phyloP scores from a whole-genome alignment of 2,329 filamentous ascomycete genomes.

The Sclerotinia subarctica region DNA sequence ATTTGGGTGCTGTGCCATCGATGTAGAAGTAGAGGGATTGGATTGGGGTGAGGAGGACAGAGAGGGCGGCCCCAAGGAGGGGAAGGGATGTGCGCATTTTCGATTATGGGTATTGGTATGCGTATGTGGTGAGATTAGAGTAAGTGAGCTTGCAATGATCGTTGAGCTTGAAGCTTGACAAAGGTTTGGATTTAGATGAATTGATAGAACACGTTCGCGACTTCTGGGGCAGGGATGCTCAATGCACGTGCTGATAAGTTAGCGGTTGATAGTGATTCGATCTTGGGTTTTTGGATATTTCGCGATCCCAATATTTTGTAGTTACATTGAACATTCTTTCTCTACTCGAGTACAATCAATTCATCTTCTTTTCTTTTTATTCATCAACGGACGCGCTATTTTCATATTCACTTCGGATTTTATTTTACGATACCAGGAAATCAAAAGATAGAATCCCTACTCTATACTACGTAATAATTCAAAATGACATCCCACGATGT shows the following conservation, averaged over 20 bases:
- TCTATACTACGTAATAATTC: not conserved
- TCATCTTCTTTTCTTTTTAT: not conserved
- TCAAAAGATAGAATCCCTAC: not conserved
- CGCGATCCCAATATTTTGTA: not conserved
- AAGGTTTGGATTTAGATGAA: not conserved
- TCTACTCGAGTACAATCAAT: not conserved
- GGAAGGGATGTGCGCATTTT: conserved; percentile 61
- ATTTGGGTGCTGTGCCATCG: conserved; percentile 80
- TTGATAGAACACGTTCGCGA: conserved; percentile 23
- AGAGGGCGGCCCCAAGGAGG: conserved; percentile 56
- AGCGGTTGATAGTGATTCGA: not conserved
- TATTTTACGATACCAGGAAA: not conserved
- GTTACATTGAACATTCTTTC: not conserved
- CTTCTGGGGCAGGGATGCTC: conserved; percentile 8
- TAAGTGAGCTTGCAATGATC: not conserved
- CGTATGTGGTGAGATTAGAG: not conserved
- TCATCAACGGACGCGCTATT: not conserved
- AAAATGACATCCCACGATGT: conserved; percentile 75
- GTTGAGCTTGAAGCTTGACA: not conserved
- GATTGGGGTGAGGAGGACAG: conserved; percentile 56
- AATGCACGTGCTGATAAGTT: conserved; percentile 18
- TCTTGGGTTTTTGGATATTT: conserved; percentile 8
- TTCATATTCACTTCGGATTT: not conserved
- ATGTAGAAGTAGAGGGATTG: conserved; percentile 95
- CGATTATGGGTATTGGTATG: not conserved